Base-by-base conservation (phyloP, 345 rosid species). In the Psidium friedrichsthalianum region DNA sequence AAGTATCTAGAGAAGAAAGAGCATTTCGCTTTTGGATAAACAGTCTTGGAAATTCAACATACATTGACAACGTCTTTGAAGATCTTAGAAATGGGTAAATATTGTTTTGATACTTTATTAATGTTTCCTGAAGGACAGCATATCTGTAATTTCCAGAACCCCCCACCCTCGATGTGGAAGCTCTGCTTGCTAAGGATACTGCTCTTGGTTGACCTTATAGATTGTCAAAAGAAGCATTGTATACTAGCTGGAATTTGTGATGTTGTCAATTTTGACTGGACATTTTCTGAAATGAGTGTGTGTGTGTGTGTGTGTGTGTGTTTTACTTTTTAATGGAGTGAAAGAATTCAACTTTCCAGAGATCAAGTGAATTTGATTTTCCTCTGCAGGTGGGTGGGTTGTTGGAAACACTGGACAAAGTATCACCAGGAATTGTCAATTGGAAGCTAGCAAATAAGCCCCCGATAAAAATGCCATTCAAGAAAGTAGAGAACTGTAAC, bases 11-110 rank as follows among this genome's bases (percentile, higher is more conserved):
- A 94, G 99, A 97, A 91, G 99, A 97, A 88, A 93, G 94, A 88
- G 93, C 97, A 85, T 97, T 97, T 93, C 96, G 99, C 85, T 93
- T 97, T 74, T 97, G 99, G 98, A 93, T 97, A 83, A 97, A 97
- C 88, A 97, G 98, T 91, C 91, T 95, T 82, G 99, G 96, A 88
- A 91, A 95, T 89, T 93, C 94, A 11, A 74, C 89, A 6, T 94
- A 92, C 54, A 95, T 97, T 51, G 89, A 96, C 88, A 97, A 96
- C 36, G 98, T 96, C 82, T 97, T 97, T 87, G 99, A 97, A 89
- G 99, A 97, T 92, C 95, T 97, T 56, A 95, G 98, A 92, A 95
- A 97, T 87, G 99, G 99, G 99, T 97, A 53, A 91, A 92, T 87
- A 74, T 51, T 82, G 29, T 85, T 83, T 64, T n/a, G 54, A 25